These are phyloP conservation scores for Vinca minor DNA, from an alignment of 257 asterid genomes.

Conservation along the genomic window DNA sequence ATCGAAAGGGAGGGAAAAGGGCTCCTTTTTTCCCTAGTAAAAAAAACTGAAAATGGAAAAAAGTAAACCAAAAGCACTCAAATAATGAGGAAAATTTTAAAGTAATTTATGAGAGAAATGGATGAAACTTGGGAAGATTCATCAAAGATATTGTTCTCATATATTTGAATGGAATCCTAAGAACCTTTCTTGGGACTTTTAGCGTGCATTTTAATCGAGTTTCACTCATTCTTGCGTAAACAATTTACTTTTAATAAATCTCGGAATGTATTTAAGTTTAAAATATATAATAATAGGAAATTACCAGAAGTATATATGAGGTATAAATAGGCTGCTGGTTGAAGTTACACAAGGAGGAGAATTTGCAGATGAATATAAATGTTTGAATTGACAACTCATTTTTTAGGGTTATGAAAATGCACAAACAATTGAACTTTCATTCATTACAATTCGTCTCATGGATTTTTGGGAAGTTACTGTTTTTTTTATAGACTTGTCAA, in stretches of 20 bases:
- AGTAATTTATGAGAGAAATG: not conserved
- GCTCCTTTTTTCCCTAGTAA: not conserved
- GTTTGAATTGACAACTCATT: not conserved
- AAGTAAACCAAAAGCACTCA: not conserved
- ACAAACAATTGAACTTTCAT: not conserved
- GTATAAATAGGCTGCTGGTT: no score
- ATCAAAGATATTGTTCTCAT: not conserved
- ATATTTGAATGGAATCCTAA: conserved; percentile 14
- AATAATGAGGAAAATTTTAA: not conserved
- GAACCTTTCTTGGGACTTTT: not conserved
- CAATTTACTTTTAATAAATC: no score
- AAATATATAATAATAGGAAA: no score
- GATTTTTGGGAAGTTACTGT: not conserved
- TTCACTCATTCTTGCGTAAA: no score
- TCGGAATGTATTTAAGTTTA: no score
- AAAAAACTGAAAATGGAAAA: not conserved
- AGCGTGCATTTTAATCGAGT: no score
- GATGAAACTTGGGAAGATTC: not conserved
- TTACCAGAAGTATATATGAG: no score
- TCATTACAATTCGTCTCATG: conserved; percentile 1
- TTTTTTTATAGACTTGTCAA: not conserved
- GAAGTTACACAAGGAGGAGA: no score
- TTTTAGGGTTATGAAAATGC: not conserved
- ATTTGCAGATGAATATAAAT: not conserved
- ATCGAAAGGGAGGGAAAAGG: no score